Evolutionary conservation across 2,329 filamentous ascomycete genomes (phyloP).

Genomic region (Aspergillus cejpii): DNA sequence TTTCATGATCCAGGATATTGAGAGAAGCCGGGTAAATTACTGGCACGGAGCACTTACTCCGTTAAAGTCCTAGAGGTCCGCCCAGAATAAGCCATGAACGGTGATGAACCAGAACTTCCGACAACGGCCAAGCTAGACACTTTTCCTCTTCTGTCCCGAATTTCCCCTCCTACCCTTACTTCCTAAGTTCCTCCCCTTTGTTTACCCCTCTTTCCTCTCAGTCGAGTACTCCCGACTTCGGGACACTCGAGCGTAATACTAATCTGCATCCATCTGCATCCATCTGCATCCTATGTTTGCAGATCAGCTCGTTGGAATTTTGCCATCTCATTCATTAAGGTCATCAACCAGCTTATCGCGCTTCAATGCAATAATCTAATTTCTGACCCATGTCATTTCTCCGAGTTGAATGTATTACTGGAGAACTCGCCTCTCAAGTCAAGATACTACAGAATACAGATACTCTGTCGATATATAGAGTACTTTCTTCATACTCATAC

Average conservation of each 20-base stretch:
- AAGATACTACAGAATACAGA: no score
- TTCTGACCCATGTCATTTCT: not conserved
- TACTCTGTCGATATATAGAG: no score
- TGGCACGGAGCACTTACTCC: constrained; percentile 19
- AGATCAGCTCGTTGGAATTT: constrained; percentile 18
- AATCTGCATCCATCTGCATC: no score
- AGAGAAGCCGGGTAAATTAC: constrained; percentile 14
- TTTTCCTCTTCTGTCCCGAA: constrained; percentile 17
- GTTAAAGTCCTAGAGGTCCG: constrained; percentile 4
- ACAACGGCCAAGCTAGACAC: constrained; percentile 27
- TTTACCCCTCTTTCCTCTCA: constrained; percentile 4
- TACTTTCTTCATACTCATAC: no score
- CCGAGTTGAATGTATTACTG: no score
- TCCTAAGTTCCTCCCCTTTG: constrained; percentile 1
- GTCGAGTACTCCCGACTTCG: constrained; percentile 28
- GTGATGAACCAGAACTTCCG: constrained; percentile 20
- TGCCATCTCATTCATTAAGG: constrained; percentile 21
- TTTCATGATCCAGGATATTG: not conserved
- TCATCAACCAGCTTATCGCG: constrained; percentile 26
- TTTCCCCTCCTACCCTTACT: constrained; percentile 5
- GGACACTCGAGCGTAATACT: constrained; percentile 17
- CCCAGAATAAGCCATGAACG: constrained; percentile 13
- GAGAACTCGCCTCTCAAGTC: no score
- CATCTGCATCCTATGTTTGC: constrained; percentile 12
- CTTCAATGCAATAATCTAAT: constrained; percentile 1